Base-by-base conservation (phyloP, 768 basidiomycete species). In the Rubroboletus satanas region DNA sequence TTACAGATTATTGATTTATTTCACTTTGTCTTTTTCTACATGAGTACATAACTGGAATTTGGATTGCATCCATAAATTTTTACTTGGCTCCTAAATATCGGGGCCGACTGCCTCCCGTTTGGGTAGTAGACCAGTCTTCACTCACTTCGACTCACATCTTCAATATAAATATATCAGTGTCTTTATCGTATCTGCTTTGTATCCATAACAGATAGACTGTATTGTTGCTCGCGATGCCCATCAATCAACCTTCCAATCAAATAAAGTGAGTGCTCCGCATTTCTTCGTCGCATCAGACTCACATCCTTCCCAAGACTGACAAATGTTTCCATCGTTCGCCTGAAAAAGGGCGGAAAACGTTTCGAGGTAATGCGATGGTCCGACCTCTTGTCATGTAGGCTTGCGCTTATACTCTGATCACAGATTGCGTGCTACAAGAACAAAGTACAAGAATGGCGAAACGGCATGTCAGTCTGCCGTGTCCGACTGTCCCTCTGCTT, bases 371-470 rank as follows among this genome's bases (percentile, higher is more conserved):
- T 31, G 43, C 3, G 17, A 43, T 6, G 9, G 35, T 37, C 29
- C 23, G 23, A 48, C 10, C 10, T 23, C 23, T 48, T n/a, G n/a
- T 29, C 44, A 26, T 7, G 28, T 7, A n/a, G 8, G 49, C 32
- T 29, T 14, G 38, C 39, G 18, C 48, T 32, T 8, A 55, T 41
- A 23, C 17, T 23, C 48, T 29, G 42, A 49, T 48, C 29, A 28
- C 59, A 88, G 96, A 90, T 99, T 64, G 96, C 97, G 36, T 97
- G 94, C 73, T 99, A 98, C 78, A 96, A 98, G 79, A 99, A 99
- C 74, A 98, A 98, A 74, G 97, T 99, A 28, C 92, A 95, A 63
- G 95, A 97, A 70, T 99, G 87, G 83, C 78, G 97, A 55, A 92
- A 82, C 54, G 94, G 94, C 57, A 89, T 96, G 86, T 92, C 72